These are phyloP conservation scores for Trichoderma lentiforme DNA, from an alignment of 2,329 filamentous ascomycete genomes.

Conservation along the genomic window DNA sequence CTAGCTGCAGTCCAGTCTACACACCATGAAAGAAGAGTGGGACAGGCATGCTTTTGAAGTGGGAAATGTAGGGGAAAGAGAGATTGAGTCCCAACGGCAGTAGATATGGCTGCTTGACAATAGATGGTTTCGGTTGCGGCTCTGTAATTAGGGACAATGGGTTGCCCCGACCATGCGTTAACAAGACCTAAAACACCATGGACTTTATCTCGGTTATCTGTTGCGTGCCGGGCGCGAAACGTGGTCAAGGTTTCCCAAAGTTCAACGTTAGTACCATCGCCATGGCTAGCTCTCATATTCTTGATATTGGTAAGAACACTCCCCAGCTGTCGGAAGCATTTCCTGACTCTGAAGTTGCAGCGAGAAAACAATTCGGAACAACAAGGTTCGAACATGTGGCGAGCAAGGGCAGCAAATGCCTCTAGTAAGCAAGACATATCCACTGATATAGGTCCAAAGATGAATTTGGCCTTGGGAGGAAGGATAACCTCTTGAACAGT, in stretches of 20 bases:
- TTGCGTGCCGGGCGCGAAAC: not conserved
- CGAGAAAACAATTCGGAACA: not conserved
- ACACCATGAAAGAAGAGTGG: not conserved
- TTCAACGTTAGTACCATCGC: not conserved
- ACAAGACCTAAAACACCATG: not conserved
- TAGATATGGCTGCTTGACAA: not conserved
- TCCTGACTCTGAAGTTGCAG: not conserved
- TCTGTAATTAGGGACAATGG: not conserved
- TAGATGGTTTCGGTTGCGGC: not conserved
- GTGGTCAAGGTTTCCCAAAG: not conserved
- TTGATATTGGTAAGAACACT: not conserved
- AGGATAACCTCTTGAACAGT: not conserved
- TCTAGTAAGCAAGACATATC: not conserved
- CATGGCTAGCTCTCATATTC: not conserved
- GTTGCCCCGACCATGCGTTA: not conserved
- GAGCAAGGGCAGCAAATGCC: not conserved
- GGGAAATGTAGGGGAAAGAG: not conserved
- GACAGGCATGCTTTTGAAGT: not conserved
- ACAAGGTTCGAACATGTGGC: not conserved
- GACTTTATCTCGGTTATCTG: not conserved
- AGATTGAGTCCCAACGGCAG: not conserved
- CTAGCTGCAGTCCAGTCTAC: constrained; percentile 1
- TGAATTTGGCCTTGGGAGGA: not conserved
- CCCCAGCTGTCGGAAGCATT: not conserved
- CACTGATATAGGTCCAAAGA: not conserved